Evolutionary conservation across 352 stramenopile species (phyloP), one percentile per base, ranked within the genome.

Genomic region (Aphanomyces invadans): DNA sequence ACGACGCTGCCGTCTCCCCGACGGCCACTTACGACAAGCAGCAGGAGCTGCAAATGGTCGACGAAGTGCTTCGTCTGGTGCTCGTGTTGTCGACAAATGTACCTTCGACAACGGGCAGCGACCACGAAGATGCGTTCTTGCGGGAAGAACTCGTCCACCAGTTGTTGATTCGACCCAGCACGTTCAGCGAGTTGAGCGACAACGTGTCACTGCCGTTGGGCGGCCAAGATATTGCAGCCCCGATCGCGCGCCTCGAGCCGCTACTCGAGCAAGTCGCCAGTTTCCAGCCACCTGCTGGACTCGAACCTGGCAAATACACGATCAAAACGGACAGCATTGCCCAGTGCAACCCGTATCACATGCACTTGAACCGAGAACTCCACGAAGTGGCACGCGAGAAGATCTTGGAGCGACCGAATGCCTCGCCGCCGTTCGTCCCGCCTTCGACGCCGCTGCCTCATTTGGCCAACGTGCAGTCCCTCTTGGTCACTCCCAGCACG

Each of bases 141-240:
- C 56, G 74, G 15, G 81, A 93, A 78, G 86, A 93, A 67, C 90
- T 95, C 83, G 33, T 91, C 36, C 86, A 95, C 68, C 86, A 95
- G 25, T 63, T 95, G 49, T 90, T 84, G 39, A 76, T 84, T 0
- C 92, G 92, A 68, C 78, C 84, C 4, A 80, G 76, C 10, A 78
- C 82, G 17, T 95, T 93, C 74, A 93, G 84, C 72, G 87, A 88
- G 45, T 62, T 95, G 4, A 83, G 89, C 54, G 86, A 95, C 29
- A 73, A 91, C 10, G 83, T 84, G 28, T 84, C 92, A 33, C 68
- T 93, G 7, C 86, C 86, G 3, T 46, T 67, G 39, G 89, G 84
- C 11, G 86, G 86, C 1, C 84, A 95, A 72, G 86, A 95, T 56
- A 83, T 92, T 42, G 79, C 92, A 9, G 80, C 86, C 19, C 28